phyloP scores from a whole-genome alignment of 2,329 filamentous ascomycete species.

The Aspergillus flavus region DNA sequence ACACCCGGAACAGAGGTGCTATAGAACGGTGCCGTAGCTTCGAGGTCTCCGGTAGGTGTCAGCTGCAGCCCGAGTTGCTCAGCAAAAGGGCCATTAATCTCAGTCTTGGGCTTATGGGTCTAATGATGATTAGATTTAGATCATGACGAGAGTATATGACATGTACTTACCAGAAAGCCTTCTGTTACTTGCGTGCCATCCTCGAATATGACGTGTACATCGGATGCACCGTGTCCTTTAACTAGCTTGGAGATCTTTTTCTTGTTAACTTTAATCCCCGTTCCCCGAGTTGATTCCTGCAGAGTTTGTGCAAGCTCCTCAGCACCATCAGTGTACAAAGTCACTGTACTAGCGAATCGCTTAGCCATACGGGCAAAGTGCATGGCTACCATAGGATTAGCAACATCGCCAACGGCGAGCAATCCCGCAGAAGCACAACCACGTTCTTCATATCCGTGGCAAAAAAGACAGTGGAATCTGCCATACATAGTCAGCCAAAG shows the following conservation, averaged over 20 bases:
- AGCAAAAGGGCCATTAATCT: conserved; percentile 7
- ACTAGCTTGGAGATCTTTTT: not conserved
- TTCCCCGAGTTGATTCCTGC: not conserved
- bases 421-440: not conserved
- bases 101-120: not conserved
- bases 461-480: not conserved
- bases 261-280: not conserved
- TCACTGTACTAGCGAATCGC: not conserved
- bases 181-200: not conserved
- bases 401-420: not conserved
- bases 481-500: too few relatives aligned
- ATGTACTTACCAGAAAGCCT: not conserved
- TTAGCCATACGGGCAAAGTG: not conserved
- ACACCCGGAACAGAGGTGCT: conserved; percentile 11
- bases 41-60: not conserved
- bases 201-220: not conserved
- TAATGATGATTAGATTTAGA: not conserved
- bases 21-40: conserved; percentile 4
- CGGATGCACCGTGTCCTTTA: not conserved
- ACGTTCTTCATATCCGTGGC: not conserved
- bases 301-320: not conserved
- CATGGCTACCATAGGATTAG: not conserved
- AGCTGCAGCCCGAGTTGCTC: conserved; percentile 5
- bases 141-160: too few relatives aligned
- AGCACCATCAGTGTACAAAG: not conserved